phyloP scores from a whole-genome alignment of 2,329 filamentous ascomycete species.

The Acephala macrosclerotiorum region DNA sequence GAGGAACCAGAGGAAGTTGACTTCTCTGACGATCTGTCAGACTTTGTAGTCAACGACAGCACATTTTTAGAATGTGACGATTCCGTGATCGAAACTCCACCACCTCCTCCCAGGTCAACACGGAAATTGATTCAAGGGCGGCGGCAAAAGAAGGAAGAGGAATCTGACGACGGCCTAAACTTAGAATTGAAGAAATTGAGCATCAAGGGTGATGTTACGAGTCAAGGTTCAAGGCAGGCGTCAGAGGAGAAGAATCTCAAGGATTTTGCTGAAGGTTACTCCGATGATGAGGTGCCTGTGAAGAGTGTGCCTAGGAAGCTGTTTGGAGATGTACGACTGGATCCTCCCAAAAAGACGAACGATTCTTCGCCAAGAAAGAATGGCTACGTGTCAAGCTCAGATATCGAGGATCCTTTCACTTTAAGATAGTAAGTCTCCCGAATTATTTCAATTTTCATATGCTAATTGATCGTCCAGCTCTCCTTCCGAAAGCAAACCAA shows the following conservation, averaged over 20 bases:
- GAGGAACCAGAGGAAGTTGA: background rate
- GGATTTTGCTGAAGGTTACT: conserved; percentile 15
- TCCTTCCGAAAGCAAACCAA: conserved; percentile 32
- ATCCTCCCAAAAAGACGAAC: background rate
- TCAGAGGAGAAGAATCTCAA: conserved; percentile 15
- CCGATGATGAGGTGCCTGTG: conserved; percentile 8
- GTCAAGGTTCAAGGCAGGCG: background rate
- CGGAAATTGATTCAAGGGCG: conserved; percentile 40
- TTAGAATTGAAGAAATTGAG: conserved; percentile 25
- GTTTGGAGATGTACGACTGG: background rate
- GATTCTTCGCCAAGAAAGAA: conserved; percentile 11
- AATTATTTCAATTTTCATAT: background rate
- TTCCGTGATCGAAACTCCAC: conserved; percentile 31
- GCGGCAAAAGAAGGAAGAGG: conserved; percentile 16
- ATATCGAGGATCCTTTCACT: conserved; percentile 35
- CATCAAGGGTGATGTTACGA: conserved; percentile 14
- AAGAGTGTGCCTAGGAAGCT: conserved; percentile 6
- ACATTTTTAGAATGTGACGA: conserved; percentile 35
- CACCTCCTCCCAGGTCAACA: conserved; percentile 35
- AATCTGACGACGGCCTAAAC: conserved; percentile 31
- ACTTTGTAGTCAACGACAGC: conserved; percentile 43
- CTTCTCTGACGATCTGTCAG: conserved; percentile 32
- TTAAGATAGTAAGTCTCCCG: conserved; percentile 34
- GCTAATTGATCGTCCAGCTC: conserved; percentile 32
- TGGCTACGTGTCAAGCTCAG: conserved; percentile 24